Evolutionary conservation across 2,329 filamentous ascomycete species (phyloP).

Genomic region (Didymella exigua): DNA sequence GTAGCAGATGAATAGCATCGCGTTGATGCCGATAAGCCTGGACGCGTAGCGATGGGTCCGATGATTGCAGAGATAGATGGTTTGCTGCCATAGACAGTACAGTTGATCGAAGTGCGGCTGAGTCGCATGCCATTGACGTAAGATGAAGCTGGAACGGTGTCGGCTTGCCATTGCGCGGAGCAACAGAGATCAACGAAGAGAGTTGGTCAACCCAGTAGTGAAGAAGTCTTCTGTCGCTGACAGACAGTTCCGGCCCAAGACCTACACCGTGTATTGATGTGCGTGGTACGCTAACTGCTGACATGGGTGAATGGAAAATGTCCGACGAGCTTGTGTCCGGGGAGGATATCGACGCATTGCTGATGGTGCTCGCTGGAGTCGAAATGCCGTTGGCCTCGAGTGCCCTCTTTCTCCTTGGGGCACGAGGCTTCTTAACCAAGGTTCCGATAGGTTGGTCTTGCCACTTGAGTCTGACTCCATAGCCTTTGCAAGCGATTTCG

Average conservation of each 20-base stretch:
- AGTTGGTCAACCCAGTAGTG: conserved; percentile 38
- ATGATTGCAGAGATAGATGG: conserved; percentile 31
- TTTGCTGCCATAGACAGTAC: conserved; percentile 42
- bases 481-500: conserved; percentile 40
- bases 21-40: conserved; percentile 38
- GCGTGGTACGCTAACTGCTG: conserved; percentile 13
- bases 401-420: conserved; percentile 22
- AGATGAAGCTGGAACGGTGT: conserved; percentile 38
- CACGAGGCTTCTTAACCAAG: conserved; percentile 22
- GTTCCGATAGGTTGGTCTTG: conserved; percentile 23
- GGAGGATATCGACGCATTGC: conserved; percentile 21
- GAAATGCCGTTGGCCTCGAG: background rate
- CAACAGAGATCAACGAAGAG: conserved; percentile 33
- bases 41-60: conserved; percentile 26
- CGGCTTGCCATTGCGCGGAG: conserved; percentile 23
- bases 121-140: conserved; percentile 35
- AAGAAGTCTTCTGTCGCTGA: conserved; percentile 31
- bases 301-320: conserved; percentile 14
- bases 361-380: conserved; percentile 25
- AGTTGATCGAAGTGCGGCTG: conserved; percentile 36
- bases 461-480: conserved; percentile 40
- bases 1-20: conserved; percentile 35
- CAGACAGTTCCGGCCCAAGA: conserved; percentile 22
- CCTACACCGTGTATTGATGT: conserved; percentile 8
- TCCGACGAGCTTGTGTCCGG: conserved; percentile 3